These are phyloP conservation scores for Ustilago vetiveriae DNA, from an alignment of 1,284 basidiomycete species.

Conservation along the genomic window DNA sequence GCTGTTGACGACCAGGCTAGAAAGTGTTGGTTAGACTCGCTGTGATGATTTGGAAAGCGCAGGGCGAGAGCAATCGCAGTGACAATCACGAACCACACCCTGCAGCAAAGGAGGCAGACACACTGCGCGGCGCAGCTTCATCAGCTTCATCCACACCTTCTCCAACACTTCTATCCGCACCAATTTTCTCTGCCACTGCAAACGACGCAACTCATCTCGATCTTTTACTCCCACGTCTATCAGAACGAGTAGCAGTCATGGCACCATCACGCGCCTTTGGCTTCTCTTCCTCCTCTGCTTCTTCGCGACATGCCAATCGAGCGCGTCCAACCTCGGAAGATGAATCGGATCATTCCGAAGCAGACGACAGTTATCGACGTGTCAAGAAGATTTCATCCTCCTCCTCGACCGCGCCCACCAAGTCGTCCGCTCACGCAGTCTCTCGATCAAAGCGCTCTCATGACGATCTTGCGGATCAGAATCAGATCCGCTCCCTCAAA, in stretches of 20 bases:
- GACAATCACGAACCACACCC: not conserved
- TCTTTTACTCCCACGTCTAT: not conserved
- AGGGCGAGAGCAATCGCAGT: no score
- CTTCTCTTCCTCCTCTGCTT: slow-evolving; percentile 33
- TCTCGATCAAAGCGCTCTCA: slow-evolving; percentile 16
- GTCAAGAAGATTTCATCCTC: slow-evolving; percentile 17
- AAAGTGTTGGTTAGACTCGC: not conserved
- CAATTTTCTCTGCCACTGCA: no score
- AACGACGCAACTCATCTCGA: no score
- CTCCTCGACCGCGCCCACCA: slow-evolving; percentile 9
- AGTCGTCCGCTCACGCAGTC: not conserved
- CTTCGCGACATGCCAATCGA: slow-evolving; percentile 24
- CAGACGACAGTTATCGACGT: slow-evolving; percentile 22
- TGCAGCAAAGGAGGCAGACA: no score
- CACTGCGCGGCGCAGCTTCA: no score
- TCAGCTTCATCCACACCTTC: no score
- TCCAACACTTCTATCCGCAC: no score
- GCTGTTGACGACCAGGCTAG: no score
- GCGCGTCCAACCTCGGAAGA: slow-evolving; percentile 24
- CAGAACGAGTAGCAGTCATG: no score
- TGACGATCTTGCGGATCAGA: slow-evolving; percentile 11
- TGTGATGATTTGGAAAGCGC: no score
- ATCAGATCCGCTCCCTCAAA: slow-evolving; percentile 13
- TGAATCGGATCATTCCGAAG: slow-evolving; percentile 22
- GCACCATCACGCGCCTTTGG: slow-evolving; percentile 32